Evolutionary conservation across 129 eudicot species (phyloP).

Genomic region (Logfia minima): DNA sequence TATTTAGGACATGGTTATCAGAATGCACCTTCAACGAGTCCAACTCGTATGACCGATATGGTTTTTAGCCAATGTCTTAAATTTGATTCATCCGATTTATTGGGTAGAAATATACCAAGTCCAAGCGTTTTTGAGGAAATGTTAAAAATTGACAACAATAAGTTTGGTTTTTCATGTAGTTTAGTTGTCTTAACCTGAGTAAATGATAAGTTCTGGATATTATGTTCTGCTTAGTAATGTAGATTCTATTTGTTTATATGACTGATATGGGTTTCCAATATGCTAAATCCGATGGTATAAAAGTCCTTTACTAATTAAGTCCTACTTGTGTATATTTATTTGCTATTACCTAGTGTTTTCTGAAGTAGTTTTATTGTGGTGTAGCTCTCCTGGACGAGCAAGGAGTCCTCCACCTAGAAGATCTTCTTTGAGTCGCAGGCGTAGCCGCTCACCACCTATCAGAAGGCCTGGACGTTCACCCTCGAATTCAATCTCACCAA

Average conservation of each 20-base stretch:
- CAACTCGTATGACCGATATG: not conserved
- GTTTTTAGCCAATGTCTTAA: not conserved
- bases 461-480: slow-evolving; percentile 73
- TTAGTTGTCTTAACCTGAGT: not conserved
- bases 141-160: not conserved
- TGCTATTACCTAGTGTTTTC: not conserved
- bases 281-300: not conserved
- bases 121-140: not conserved
- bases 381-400: slow-evolving; percentile 59
- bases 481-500: slow-evolving; percentile 77
- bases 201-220: not conserved
- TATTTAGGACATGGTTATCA: not conserved
- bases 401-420: slow-evolving; percentile 97
- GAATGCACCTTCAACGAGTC: not conserved
- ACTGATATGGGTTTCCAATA: not conserved
- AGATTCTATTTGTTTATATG: not conserved
- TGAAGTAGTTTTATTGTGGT: not conserved
- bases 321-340: not conserved
- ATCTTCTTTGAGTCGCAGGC: slow-evolving; percentile 80
- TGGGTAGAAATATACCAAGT: not conserved
- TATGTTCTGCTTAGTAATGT: not conserved
- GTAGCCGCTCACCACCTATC: slow-evolving; percentile 70
- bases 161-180: not conserved
- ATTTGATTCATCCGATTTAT: not conserved
- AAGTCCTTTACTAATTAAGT: not conserved